phyloP scores from a whole-genome alignment of 306 rosid species.

The Psophocarpus tetragonolobus region DNA sequence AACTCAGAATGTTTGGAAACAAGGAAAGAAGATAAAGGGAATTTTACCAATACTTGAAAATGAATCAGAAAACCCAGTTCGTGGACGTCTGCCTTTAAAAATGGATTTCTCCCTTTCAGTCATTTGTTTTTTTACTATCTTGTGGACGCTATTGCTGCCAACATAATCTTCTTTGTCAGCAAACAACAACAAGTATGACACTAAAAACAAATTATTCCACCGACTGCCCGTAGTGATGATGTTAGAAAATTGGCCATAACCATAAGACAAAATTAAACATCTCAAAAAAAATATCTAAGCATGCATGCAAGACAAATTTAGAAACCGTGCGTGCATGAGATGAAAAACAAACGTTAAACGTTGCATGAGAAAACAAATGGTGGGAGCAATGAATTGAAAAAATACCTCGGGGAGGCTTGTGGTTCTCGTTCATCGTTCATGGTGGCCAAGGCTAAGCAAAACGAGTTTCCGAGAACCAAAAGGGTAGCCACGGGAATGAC shows the following conservation, averaged over 20 bases:
- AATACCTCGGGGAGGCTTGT: conserved; percentile 48
- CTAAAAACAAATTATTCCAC: conserved; percentile 15
- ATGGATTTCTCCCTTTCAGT: conserved; percentile 11
- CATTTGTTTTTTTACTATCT: conserved; percentile 39
- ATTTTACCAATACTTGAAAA: conserved; percentile 57
- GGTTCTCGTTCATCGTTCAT: conserved; percentile 40
- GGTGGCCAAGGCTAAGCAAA: conserved; percentile 33
- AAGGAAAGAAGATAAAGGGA: not conserved
- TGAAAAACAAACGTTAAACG: not conserved
- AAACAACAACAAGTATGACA: conserved; percentile 39
- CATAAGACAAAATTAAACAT: not conserved
- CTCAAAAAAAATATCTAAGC: conserved; percentile 23
- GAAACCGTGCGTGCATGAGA: not conserved
- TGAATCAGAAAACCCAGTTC: conserved; percentile 64
- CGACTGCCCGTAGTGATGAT: conserved; percentile 8
- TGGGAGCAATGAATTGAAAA: not conserved
- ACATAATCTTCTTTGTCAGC: conserved; percentile 43
- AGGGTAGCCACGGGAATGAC: conserved; percentile 34
- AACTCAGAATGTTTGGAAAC: not conserved
- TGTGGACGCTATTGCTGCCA: conserved; percentile 57
- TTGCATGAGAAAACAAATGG: not conserved
- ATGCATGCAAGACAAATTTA: not conserved
- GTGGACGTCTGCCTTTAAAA: conserved; percentile 42
- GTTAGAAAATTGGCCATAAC: not conserved
- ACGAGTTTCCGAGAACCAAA: conserved; percentile 33